Evolutionary conservation across 2,329 filamentous ascomycete species (phyloP).

Genomic region (Fusarium xyrophilum): DNA sequence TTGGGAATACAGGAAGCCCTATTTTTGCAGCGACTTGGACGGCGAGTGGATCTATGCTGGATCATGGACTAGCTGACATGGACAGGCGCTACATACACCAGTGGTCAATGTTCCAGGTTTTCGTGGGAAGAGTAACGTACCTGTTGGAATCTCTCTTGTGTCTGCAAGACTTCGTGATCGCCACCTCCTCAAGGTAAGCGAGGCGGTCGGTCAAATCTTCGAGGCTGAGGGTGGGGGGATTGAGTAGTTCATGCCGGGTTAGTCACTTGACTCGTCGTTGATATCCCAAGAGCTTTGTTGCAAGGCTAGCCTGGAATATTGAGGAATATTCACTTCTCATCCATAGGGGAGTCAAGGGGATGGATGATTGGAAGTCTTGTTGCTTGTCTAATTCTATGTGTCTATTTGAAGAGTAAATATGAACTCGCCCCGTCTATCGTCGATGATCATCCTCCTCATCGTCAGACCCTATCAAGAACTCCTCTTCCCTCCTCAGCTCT

Average conservation of each 20-base stretch:
- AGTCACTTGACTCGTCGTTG: no score
- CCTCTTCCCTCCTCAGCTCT: constrained; percentile 48
- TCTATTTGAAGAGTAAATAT: background rate
- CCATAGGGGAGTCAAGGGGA: accelerated
- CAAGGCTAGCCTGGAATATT: accelerated
- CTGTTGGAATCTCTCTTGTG: constrained; percentile 63
- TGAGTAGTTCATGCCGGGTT: background rate
- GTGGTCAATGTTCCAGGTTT: constrained; percentile 70
- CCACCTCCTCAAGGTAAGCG: constrained; percentile 51
- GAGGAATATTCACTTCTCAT: background rate
- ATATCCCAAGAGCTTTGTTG: background rate
- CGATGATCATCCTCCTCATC: constrained; percentile 14
- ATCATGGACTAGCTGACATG: accelerated
- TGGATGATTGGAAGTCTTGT: background rate
- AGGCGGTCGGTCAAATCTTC: constrained; percentile 47
- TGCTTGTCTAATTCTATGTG: background rate
- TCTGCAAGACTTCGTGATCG: constrained; percentile 55
- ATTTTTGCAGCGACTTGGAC: constrained; percentile 61
- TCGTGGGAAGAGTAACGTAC: constrained; percentile 57
- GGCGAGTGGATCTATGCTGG: constrained; percentile 51
- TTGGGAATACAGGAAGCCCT: constrained; percentile 60
- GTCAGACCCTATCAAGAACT: constrained; percentile 28
- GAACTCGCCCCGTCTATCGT: background rate
- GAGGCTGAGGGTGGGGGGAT: constrained; percentile 39
- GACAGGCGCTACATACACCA: constrained; percentile 61